Evolutionary conservation across 441 rosid genomes (phyloP).

Genomic region (Adansonia grandidieri): DNA sequence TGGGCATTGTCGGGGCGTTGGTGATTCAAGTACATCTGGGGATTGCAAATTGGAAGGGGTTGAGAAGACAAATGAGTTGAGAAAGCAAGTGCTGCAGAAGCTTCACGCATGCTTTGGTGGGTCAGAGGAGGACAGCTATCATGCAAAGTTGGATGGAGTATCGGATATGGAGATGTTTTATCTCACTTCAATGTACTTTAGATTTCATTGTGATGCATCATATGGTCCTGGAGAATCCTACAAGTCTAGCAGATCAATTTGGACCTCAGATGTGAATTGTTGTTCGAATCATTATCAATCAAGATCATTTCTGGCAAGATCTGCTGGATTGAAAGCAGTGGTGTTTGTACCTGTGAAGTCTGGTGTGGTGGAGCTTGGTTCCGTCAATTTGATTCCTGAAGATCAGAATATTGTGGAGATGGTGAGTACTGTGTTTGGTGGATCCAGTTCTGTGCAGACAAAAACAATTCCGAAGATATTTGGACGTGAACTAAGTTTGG

Average conservation of each 20-base stretch:
- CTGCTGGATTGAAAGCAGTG: slow-evolving; percentile 60
- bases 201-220: slow-evolving; percentile 47
- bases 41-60: slow-evolving; percentile 35
- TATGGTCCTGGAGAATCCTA: slow-evolving; percentile 55
- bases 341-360: slow-evolving; percentile 55
- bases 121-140: slow-evolving; percentile 44
- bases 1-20: slow-evolving; percentile 55
- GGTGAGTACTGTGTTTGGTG: slow-evolving; percentile 55
- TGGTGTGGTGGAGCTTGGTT: slow-evolving; percentile 73
- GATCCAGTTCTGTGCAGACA: slow-evolving; percentile 45
- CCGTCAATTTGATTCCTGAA: slow-evolving; percentile 52
- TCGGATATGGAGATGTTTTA: slow-evolving; percentile 62
- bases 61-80: slow-evolving; percentile 50
- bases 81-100: slow-evolving; percentile 54
- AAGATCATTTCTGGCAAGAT: slow-evolving; percentile 70
- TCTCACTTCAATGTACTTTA: slow-evolving; percentile 53
- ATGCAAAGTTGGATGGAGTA: slow-evolving; percentile 41
- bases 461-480: slow-evolving; percentile 68
- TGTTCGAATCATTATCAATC: slow-evolving; percentile 52
- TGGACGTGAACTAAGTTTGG: slow-evolving; percentile 80
- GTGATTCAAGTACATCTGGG: slow-evolving; percentile 36
- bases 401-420: slow-evolving; percentile 55
- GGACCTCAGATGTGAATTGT: slow-evolving; percentile 53
- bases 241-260: slow-evolving; percentile 53
- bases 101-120: slow-evolving; percentile 52